Evolutionary conservation across 2,329 filamentous ascomycete species (phyloP).

Genomic region (Botrytis byssoidea): DNA sequence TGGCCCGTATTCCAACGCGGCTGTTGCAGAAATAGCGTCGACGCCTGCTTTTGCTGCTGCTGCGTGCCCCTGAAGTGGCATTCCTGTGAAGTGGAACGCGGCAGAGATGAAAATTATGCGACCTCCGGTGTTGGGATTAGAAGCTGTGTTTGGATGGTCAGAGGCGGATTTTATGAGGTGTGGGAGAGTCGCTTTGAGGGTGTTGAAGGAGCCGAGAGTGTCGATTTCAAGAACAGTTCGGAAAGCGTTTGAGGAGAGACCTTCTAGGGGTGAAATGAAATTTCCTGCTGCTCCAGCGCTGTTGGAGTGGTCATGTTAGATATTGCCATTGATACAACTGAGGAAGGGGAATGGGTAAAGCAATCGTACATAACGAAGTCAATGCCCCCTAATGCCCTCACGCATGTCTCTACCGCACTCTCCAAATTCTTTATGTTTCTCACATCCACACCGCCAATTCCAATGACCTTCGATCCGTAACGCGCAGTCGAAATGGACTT

Average conservation of each 20-base stretch:
- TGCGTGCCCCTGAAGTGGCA: slow-evolving; percentile 86
- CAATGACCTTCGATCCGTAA: slow-evolving; percentile 77
- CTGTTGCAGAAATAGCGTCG: slow-evolving; percentile 75
- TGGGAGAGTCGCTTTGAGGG: slow-evolving; percentile 85
- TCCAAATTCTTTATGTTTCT: slow-evolving; percentile 69
- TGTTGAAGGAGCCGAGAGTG: slow-evolving; percentile 90
- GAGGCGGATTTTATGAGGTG: slow-evolving; percentile 74
- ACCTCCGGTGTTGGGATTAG: slow-evolving; percentile 62
- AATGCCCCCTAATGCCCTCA: slow-evolving; percentile 78
- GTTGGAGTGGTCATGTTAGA: slow-evolving; percentile 8
- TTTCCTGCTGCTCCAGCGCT: slow-evolving; percentile 95
- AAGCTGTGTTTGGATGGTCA: slow-evolving; percentile 56
- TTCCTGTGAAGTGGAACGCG: slow-evolving; percentile 85
- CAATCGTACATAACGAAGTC: slow-evolving; percentile 83
- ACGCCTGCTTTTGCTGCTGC: slow-evolving; percentile 87
- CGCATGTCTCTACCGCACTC: slow-evolving; percentile 74
- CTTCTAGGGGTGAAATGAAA: slow-evolving; percentile 82
- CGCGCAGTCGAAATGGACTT: slow-evolving; percentile 79
- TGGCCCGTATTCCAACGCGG: slow-evolving; percentile 88
- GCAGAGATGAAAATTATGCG: slow-evolving; percentile 89
- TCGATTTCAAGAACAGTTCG: slow-evolving; percentile 96
- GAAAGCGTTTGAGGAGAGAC: slow-evolving; percentile 85
- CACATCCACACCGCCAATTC: slow-evolving; percentile 78
- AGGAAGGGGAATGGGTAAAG: slow-evolving; percentile 16
- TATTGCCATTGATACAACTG: not conserved